Conservation (phyloP, 1,139 yeast species). For the Yamadazyma blattariae region DNA sequence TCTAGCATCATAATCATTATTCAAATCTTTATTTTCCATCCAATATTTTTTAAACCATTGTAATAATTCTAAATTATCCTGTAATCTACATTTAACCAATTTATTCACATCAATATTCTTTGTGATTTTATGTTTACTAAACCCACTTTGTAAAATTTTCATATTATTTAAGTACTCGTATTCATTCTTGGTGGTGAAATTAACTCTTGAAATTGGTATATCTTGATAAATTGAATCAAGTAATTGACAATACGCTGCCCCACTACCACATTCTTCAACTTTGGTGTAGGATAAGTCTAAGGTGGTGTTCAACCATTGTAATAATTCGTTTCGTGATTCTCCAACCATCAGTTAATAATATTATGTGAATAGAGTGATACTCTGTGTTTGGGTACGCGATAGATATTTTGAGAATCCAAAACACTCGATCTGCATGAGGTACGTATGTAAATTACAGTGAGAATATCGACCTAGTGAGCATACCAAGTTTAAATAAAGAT, state of each 20-base stretch:
- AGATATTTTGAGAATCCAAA: neutral
- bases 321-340: slow-evolving; percentile 78
- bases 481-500: no score
- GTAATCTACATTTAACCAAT: slow-evolving; percentile 82
- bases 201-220: slow-evolving; percentile 75
- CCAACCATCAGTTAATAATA: no score
- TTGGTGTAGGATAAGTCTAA: slow-evolving; percentile 65
- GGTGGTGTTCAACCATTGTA: slow-evolving; percentile 80
- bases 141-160: slow-evolving; percentile 79
- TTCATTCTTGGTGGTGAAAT: slow-evolving; percentile 60
- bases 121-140: slow-evolving; percentile 67
- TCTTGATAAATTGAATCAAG: slow-evolving; percentile 83
- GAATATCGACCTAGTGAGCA: no score
- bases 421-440: neutral
- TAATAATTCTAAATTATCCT: slow-evolving; percentile 88
- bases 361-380: neutral
- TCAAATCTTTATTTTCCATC: slow-evolving; percentile 64
- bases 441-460: neutral
- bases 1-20: slow-evolving; percentile 62
- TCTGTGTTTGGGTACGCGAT: neutral
- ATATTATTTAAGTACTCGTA: slow-evolving; percentile 79
- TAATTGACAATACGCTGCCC: slow-evolving; percentile 92
- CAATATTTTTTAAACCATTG: slow-evolving; percentile 90
- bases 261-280: slow-evolving; percentile 93
- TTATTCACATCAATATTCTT: slow-evolving; percentile 79